Percentiles rank a stretch among this genome's conserved stretches.
These are phyloP conservation scores for Sugiyamaella paludigena DNA, from an alignment of 1,139 yeast genomes.

Conservation along the genomic window DNA sequence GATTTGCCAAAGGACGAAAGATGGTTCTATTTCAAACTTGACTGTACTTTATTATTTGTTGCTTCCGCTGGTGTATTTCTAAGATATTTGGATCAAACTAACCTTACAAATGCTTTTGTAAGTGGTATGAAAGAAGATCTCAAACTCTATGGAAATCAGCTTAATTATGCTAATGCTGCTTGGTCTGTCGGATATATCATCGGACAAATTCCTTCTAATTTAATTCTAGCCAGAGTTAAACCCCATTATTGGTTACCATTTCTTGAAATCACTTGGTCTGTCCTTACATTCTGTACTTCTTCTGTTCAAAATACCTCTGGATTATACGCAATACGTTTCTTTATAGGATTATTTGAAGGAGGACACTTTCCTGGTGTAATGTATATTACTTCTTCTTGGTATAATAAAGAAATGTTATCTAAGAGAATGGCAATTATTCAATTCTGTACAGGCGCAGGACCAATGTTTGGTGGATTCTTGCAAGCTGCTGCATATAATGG, in stretches of 20 bases:
- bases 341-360: conserved; percentile 53
- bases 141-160: conserved; percentile 60
- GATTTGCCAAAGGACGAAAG: conserved; percentile 32
- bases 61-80: conserved; percentile 33
- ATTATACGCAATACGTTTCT: conserved; percentile 33
- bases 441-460: conserved; percentile 34
- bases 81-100: conserved; percentile 26
- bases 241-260: conserved; percentile 52
- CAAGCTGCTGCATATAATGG: conserved; percentile 51
- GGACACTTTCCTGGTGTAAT: conserved; percentile 24
- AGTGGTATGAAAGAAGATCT: conserved; percentile 33
- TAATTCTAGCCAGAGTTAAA: conserved; percentile 44
- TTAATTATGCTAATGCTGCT: conserved; percentile 57
- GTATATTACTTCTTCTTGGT: conserved; percentile 27
- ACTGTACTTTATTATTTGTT: conserved; percentile 27
- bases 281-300: conserved; percentile 5
- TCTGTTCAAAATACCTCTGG: conserved; percentile 5
- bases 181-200: conserved; percentile 58
- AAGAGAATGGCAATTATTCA: conserved; percentile 27
- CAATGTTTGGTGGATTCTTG: conserved; percentile 41
- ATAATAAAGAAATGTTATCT: conserved; percentile 24
- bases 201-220: conserved; percentile 47
- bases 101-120: conserved; percentile 32
- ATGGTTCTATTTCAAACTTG: conserved; percentile 32
- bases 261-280: conserved; percentile 47